Conservation (phyloP, 495 filamentous ascomycete species). For the Penicillium subrubescens region DNA sequence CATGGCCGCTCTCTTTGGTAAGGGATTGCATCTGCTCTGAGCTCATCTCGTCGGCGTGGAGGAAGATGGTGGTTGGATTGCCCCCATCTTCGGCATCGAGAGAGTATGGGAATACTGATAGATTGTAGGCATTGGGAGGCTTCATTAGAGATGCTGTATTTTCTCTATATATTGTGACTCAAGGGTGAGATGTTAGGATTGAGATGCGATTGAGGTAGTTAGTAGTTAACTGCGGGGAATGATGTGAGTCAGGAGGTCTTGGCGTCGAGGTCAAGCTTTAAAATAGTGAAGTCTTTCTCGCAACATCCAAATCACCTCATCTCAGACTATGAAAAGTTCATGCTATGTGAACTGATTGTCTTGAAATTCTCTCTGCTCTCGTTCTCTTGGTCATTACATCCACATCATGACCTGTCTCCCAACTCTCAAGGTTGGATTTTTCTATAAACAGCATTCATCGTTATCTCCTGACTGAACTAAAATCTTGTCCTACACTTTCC, state of each 20-base stretch:
- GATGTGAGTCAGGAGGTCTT: background rate
- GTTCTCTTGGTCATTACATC: background rate
- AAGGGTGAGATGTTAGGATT: background rate
- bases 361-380: background rate
- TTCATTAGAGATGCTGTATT: background rate
- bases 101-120: conserved; percentile 12
- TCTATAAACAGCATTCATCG: background rate
- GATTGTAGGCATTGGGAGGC: background rate
- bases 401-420: background rate
- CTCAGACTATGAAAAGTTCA: background rate
- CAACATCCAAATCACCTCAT: background rate
- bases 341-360: background rate
- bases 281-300: background rate
- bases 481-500: background rate
- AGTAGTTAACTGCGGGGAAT: background rate
- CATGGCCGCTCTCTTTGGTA: background rate
- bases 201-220: background rate
- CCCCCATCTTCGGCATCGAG: background rate
- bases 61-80: conserved; percentile 12
- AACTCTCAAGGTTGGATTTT: background rate
- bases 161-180: background rate
- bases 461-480: background rate
- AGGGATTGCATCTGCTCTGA: conserved; percentile 9
- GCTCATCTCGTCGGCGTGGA: conserved; percentile 4
- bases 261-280: background rate